Percentiles rank a stretch among this genome's conserved stretches.
phyloP scores from a whole-genome alignment of 2,329 filamentous ascomycete genomes.

The Seiridium cupressi region DNA sequence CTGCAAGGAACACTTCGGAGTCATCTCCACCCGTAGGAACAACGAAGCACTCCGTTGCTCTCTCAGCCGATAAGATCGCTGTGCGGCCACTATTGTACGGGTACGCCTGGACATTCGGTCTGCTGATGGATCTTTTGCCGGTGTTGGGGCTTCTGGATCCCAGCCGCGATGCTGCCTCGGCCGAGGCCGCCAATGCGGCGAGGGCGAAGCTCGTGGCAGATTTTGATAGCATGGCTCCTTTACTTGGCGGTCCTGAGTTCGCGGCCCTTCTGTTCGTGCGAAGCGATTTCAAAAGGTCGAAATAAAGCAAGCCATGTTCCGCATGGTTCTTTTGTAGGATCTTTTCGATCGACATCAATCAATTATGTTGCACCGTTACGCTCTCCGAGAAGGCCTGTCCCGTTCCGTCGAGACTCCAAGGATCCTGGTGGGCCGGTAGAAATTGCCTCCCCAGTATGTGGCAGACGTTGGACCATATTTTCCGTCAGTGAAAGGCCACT shows the following conservation, averaged over 20 bases:
- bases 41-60: constrained; percentile 16
- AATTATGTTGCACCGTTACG: too few species aligned
- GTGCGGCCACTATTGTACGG: constrained; percentile 10
- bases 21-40: constrained; percentile 18
- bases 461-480: background rate
- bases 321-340: background rate
- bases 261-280: too few species aligned
- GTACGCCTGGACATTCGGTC: background rate
- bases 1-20: constrained; percentile 43
- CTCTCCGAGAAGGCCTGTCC: too few species aligned
- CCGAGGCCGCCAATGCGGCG: background rate
- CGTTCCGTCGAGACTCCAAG: background rate
- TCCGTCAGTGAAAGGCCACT: background rate
- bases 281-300: too few species aligned
- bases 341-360: background rate
- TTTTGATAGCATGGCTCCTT: background rate
- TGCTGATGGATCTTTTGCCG: background rate
- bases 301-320: too few species aligned
- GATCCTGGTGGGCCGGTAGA: background rate
- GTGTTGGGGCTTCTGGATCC: constrained; percentile 1
- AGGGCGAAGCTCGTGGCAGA: background rate
- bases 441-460: background rate
- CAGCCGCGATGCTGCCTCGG: background rate
- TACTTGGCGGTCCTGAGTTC: too few species aligned
- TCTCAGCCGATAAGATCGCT: constrained; percentile 7